phyloP scores from a whole-genome alignment of 2,329 filamentous ascomycete species.

The Cladophialophora bantiana region DNA sequence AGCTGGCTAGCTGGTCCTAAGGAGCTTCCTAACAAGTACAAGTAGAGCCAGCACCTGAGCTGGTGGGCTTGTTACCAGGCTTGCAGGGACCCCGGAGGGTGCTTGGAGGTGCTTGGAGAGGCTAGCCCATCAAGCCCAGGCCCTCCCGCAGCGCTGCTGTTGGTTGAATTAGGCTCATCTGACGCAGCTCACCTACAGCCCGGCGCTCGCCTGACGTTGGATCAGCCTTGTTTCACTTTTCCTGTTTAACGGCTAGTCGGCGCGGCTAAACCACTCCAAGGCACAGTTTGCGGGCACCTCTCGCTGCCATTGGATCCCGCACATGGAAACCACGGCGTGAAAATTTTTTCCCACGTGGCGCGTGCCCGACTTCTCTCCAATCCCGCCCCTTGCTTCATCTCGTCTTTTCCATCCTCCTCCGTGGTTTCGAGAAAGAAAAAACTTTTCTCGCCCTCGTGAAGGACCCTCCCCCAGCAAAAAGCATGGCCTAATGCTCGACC shows the following conservation, averaged over 20 bases:
- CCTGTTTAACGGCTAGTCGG: slow-evolving; percentile 17
- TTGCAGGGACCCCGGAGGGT: slow-evolving; percentile 9
- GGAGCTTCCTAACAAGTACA: no score
- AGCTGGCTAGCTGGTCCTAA: not conserved
- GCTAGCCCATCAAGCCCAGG: slow-evolving; percentile 1
- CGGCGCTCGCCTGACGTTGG: slow-evolving; percentile 38
- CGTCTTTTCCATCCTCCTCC: slow-evolving; percentile 6
- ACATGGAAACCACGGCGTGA: slow-evolving; percentile 27
- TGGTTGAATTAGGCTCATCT: slow-evolving; percentile 29
- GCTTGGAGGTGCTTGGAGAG: not conserved
- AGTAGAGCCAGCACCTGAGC: no score
- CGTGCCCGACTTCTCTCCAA: slow-evolving; percentile 11
- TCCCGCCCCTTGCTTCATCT: slow-evolving; percentile 1
- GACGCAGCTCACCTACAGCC: slow-evolving; percentile 24
- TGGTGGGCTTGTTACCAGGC: no score
- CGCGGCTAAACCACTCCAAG: slow-evolving; percentile 25
- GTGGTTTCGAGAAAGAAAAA: slow-evolving; percentile 9
- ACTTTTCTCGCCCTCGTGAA: slow-evolving; percentile 10
- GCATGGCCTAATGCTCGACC: not conserved
- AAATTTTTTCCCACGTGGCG: slow-evolving; percentile 38
- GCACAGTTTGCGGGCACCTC: slow-evolving; percentile 23
- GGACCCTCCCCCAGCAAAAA: not conserved
- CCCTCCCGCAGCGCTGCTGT: slow-evolving; percentile 20
- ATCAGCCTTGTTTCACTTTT: slow-evolving; percentile 37
- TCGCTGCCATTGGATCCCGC: slow-evolving; percentile 35